These are phyloP conservation scores for Anthostomella pinea DNA, from an alignment of 2,329 filamentous ascomycete genomes.

Conservation along the genomic window DNA sequence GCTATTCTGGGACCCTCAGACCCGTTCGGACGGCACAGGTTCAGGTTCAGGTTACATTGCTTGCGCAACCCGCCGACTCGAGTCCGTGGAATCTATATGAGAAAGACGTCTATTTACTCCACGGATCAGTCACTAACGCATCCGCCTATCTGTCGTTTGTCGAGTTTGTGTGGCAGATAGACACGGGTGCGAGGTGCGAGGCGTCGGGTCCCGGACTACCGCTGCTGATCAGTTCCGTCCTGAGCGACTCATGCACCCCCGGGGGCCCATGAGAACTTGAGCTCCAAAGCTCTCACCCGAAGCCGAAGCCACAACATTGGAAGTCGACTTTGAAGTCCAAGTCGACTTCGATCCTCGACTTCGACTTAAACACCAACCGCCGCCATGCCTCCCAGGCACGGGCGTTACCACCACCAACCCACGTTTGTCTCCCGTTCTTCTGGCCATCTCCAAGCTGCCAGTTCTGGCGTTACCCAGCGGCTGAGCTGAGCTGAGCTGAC, in stretches of 20 bases:
- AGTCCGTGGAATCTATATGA: too few species aligned
- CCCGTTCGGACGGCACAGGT: not conserved
- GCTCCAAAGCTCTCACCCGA: not conserved
- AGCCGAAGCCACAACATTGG: constrained; percentile 8
- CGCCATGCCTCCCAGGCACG: constrained; percentile 29
- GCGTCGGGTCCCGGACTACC: too few species aligned
- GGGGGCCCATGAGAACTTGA: constrained; percentile 9
- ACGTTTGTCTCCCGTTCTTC: constrained; percentile 27
- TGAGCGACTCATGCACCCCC: constrained; percentile 2
- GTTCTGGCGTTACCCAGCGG: constrained; percentile 14
- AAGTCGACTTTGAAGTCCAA: constrained; percentile 13
- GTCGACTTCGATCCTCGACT: constrained; percentile 15
- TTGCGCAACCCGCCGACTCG: too few species aligned
- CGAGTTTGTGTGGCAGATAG: constrained; percentile 17
- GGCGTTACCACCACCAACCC: constrained; percentile 29
- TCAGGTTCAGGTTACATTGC: too few species aligned
- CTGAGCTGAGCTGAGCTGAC: too few species aligned
- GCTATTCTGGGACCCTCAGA: too few species aligned
- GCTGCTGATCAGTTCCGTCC: constrained; percentile 9
- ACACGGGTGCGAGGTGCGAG: too few species aligned
- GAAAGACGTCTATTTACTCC: constrained; percentile 16
- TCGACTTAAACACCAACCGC: not conserved
- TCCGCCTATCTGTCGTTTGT: constrained; percentile 21
- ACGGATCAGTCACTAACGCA: constrained; percentile 9
- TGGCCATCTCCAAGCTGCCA: too few species aligned